phyloP scores from a whole-genome alignment of 495 filamentous ascomycete genomes.

The Aspergillus panamensis region DNA sequence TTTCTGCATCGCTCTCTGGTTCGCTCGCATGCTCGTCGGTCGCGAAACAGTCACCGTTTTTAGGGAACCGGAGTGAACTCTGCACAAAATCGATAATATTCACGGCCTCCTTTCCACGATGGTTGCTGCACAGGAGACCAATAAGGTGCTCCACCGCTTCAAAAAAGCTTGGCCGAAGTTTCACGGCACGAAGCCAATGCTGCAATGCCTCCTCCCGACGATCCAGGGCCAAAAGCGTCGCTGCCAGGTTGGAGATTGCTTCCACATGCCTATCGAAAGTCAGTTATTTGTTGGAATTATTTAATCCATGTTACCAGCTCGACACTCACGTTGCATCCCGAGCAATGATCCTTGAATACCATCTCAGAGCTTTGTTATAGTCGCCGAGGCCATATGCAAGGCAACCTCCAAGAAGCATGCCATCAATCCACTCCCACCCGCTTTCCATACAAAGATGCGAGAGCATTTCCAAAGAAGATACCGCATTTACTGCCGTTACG shows the following conservation, averaged over 20 bases:
- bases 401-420: conserved; percentile 90
- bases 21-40: conserved; percentile 54
- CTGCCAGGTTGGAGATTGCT: conserved; percentile 89
- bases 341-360: conserved; percentile 84
- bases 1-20: conserved; percentile 52
- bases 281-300: not conserved
- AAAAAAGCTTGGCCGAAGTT: conserved; percentile 81
- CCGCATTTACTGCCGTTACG: conserved; percentile 49
- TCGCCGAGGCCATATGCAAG: conserved; percentile 89
- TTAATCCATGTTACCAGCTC: conserved; percentile 1
- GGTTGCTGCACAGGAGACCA: conserved; percentile 76
- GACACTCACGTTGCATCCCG: conserved; percentile 68
- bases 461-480: conserved; percentile 72
- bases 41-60: conserved; percentile 47
- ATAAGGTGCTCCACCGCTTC: conserved; percentile 97
- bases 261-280: conserved; percentile 71
- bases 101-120: conserved; percentile 81
- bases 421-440: conserved; percentile 91
- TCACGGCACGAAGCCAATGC: conserved; percentile 82
- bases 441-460: conserved; percentile 80
- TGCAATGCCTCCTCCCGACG: conserved; percentile 79
- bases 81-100: conserved; percentile 90
- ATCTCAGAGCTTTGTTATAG: conserved; percentile 79
- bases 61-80: conserved; percentile 57
- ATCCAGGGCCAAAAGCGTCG: conserved; percentile 79